phyloP scores from a whole-genome alignment of 768 basidiomycete genomes.

The Polyporus arcularius region DNA sequence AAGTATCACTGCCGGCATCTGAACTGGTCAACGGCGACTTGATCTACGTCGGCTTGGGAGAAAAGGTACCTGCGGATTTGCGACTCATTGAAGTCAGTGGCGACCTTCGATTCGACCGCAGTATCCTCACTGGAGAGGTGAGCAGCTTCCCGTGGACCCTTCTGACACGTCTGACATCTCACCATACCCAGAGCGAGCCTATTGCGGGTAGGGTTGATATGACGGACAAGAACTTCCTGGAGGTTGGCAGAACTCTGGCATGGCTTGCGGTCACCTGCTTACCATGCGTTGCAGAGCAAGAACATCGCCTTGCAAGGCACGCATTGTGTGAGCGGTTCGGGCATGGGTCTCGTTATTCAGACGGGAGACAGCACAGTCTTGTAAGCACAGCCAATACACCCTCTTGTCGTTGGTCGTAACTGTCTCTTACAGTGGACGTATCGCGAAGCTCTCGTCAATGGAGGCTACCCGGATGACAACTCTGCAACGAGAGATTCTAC shows the following conservation, averaged over 20 bases:
- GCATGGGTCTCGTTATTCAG: constrained; percentile 46
- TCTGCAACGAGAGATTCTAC: constrained; percentile 54
- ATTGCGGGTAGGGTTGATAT: constrained; percentile 29
- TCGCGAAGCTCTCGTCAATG: constrained; percentile 5
- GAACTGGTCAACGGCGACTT: constrained; percentile 59
- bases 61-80: constrained; percentile 69
- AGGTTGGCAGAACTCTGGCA: constrained; percentile 2
- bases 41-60: constrained; percentile 58
- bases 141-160: background rate
- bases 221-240: constrained; percentile 39
- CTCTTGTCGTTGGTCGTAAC: background rate
- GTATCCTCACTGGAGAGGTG: constrained; percentile 57
- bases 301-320: constrained; percentile 62
- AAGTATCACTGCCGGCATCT: constrained; percentile 37
- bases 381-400: background rate
- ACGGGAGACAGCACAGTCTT: constrained; percentile 51
- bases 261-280: background rate
- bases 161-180: background rate
- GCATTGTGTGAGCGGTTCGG: constrained; percentile 48
- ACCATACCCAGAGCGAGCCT: constrained; percentile 32
- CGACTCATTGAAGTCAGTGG: constrained; percentile 52
- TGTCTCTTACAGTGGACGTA: constrained; percentile 19
- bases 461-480: constrained; percentile 37
- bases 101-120: constrained; percentile 60
- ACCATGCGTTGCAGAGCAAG: constrained; percentile 39